These are phyloP conservation scores for Gossypioides kirkii DNA, from an alignment of 345 rosid species.

Conservation along the genomic window DNA sequence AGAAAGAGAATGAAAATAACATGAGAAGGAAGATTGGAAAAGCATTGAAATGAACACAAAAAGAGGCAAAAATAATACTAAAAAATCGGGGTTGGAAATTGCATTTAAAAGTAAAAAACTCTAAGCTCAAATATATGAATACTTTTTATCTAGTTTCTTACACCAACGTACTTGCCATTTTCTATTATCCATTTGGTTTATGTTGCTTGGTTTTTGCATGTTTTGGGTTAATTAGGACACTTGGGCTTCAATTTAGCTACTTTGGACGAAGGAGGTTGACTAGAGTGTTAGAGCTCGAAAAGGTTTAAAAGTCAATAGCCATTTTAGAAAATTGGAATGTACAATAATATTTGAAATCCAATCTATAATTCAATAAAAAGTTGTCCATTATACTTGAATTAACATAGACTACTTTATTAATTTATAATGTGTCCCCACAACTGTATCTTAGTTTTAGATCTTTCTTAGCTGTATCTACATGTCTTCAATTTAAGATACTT, in stretches of 20 bases:
- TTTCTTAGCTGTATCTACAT: no score
- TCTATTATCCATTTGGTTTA: background rate
- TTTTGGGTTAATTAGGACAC: background rate
- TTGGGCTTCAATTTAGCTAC: background rate
- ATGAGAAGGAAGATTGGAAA: background rate
- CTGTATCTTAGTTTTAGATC: background rate
- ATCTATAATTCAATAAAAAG: background rate
- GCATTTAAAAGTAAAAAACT: background rate
- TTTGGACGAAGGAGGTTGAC: background rate
- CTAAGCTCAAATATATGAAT: background rate
- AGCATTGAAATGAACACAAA: background rate
- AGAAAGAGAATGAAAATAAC: background rate
- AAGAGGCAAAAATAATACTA: background rate
- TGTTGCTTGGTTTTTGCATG: background rate
- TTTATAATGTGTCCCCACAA: background rate
- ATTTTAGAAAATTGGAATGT: background rate
- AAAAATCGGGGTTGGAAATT: background rate
- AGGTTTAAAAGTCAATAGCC: background rate
- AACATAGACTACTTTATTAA: no score
- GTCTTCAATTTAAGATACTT: no score
- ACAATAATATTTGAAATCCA: no score
- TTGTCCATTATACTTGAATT: background rate
- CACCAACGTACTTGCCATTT: background rate
- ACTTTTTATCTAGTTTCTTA: background rate
- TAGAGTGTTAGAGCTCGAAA: background rate